Evolutionary conservation across 2,329 filamentous ascomycete genomes (phyloP), one percentile per base, ranked within the genome.

Genomic region (Aspergillus quadricinctus): DNA sequence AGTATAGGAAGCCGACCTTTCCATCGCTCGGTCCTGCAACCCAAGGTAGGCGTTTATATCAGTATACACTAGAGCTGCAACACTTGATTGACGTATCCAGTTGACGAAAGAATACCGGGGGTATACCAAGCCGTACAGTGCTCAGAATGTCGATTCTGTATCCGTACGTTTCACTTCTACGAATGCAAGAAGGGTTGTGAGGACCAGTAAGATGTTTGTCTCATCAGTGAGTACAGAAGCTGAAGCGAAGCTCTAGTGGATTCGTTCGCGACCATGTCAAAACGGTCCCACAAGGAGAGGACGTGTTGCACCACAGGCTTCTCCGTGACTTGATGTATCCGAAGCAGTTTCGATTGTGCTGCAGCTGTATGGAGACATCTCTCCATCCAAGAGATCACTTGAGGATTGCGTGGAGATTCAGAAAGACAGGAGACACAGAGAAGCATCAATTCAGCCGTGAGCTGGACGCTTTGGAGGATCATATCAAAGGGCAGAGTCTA

Each of bases 161-260:
- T 56, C 23, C 54, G 54, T 14, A 52, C 54, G 17, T 56, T 56
- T 31, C 54, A 56, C 31, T 52, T 56, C 8, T 52, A 56, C 23
- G 50, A 52, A 27, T 56, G 54, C 35, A 56, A 52, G 17, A 49
- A 49, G 8, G 45, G 37, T 2, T 56, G 54, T 31, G 14, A 4
- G 5, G 54, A 56, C n/a, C 52, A 29, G 54, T 56, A 52, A 10
- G 54, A 25, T 31, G n/a, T 28, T 14, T n/a, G n/a, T n/a, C 8
- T 6, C n/a, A n/a, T 35, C 7, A 28, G 23, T 17, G n/a, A 27
- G 1, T 11, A 49, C 31, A 21, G 9, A 52, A 27, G n/a, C 31
- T 43, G n/a, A 23, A 31, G 3, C 5, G 25, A 4, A 27, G n/a
- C 5, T 19, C 7, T n/a, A 31, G 25, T 25, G 46, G 25, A 11